Percentiles rank a stretch among this genome's conserved stretches.
Evolutionary conservation across 2,329 filamentous ascomycete species (phyloP).

Genomic region (Pseudogymnoascus sp.): DNA sequence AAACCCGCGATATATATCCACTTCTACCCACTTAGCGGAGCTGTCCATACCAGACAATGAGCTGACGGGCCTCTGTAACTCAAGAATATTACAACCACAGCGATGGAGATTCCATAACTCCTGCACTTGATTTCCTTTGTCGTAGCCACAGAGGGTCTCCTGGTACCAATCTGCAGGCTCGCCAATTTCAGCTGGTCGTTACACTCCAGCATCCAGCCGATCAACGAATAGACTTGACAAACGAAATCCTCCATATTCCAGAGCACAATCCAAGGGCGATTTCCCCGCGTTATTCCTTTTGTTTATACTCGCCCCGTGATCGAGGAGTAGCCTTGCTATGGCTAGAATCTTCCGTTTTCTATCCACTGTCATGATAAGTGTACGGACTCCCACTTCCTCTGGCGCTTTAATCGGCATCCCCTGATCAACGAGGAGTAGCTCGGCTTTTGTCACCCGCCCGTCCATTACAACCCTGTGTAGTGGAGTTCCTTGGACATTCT

Average conservation of each 20-base stretch:
- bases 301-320: neutral
- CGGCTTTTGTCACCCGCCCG: neutral
- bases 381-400: too few species aligned
- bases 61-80: neutral
- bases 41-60: neutral
- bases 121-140: neutral
- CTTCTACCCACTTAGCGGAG: neutral
- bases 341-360: neutral
- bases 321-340: neutral
- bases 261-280: neutral
- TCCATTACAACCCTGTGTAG: neutral
- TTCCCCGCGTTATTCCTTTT: neutral
- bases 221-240: neutral
- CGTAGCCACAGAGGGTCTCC: too few species aligned
- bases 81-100: neutral
- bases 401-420: neutral
- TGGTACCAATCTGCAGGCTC: neutral
- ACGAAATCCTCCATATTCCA: neutral
- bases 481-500: too few species aligned
- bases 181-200: neutral
- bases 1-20: neutral
- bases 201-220: neutral
- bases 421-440: neutral
- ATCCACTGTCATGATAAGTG: too few species aligned
- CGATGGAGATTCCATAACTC: neutral